These are phyloP conservation scores for Nigrograna mackinnonii DNA, from an alignment of 2,329 filamentous ascomycete genomes.

Conservation along the genomic window DNA sequence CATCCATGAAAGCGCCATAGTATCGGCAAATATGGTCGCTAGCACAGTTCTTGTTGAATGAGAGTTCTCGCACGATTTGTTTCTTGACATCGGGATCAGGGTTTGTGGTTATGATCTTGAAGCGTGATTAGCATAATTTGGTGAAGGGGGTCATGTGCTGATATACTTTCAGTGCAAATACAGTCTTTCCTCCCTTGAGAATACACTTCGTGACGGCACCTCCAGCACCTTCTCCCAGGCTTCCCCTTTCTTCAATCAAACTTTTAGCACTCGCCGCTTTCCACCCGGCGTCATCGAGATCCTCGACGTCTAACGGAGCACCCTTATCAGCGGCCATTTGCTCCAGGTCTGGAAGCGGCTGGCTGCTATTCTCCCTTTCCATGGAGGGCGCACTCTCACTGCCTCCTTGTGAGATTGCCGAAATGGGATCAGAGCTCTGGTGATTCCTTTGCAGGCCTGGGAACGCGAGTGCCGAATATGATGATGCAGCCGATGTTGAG, in stretches of 20 bases:
- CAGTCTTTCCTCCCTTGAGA: slow-evolving; percentile 86
- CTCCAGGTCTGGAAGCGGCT: slow-evolving; percentile 76
- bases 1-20: slow-evolving; percentile 95
- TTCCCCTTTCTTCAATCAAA: slow-evolving; percentile 85
- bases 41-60: slow-evolving; percentile 97
- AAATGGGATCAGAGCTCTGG: slow-evolving; percentile 79
- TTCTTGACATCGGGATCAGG: slow-evolving; percentile 98
- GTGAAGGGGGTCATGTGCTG: not conserved
- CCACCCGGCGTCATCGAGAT: slow-evolving; percentile 95
- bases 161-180: slow-evolving; percentile 91
- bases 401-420: slow-evolving; percentile 77
- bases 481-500: slow-evolving; percentile 84
- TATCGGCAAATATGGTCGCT: slow-evolving; percentile 97
- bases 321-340: slow-evolving; percentile 82
- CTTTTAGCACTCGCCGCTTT: slow-evolving; percentile 87
- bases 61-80: slow-evolving; percentile 93
- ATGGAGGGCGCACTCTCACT: slow-evolving; percentile 72
- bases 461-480: slow-evolving; percentile 79
- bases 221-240: slow-evolving; percentile 90
- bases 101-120: slow-evolving; percentile 90
- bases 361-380: slow-evolving; percentile 81
- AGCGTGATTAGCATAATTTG: slow-evolving; percentile 12
- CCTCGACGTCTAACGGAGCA: slow-evolving; percentile 84
- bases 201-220: slow-evolving; percentile 92
- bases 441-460: slow-evolving; percentile 65